Base-by-base conservation (phyloP, 257 asterid species). In the Solanum bukasovii region DNA sequence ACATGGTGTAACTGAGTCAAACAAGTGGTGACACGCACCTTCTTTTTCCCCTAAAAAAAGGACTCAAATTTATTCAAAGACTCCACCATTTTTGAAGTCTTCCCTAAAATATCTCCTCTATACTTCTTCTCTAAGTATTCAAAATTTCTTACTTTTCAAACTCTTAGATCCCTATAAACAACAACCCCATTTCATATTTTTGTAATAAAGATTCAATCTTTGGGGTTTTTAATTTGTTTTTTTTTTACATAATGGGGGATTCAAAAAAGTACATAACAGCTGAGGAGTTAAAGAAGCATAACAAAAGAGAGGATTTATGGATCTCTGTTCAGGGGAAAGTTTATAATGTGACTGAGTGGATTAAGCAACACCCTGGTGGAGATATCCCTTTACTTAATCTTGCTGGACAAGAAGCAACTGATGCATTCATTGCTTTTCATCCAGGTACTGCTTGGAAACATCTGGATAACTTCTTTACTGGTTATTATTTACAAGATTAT, bases 361-460 rank as follows among this genome's bases (percentile, higher is more conserved):
- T 89, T 25, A 87, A 89, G 74, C 65, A 90, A 5, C 94, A 92
- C n/a, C 94, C 94, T 4, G 94, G 94, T 10, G 94, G 94, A 0
- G 93, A 91, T 37, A 77, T 87, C 0, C 91, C 91, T 6, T 49
- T 92, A 5, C 25, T 92, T 77, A 89, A 89, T 88, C 68, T 92
- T 21, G 90, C 93, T 31, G 94, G 94, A 8, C 92, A 92, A 84
- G 94, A 92, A 73, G 92, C 88, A 2, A 92, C 93, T 13, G 94
- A 92, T 77, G 93, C 94, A 1, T 92, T 92, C 88, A 90, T 90
- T n/a, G 94, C 94, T 44, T 92, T 90, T 27, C 94, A 92, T 87
- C 94, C 94, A 5, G 91, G 92, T 37, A 84, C 87, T 20, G 94
- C 93, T 34, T 92, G 94, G 94, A 89, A 91, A 85, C 42, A 89